phyloP scores from a whole-genome alignment of 441 rosid genomes.

The Gossypium davidsonii region DNA sequence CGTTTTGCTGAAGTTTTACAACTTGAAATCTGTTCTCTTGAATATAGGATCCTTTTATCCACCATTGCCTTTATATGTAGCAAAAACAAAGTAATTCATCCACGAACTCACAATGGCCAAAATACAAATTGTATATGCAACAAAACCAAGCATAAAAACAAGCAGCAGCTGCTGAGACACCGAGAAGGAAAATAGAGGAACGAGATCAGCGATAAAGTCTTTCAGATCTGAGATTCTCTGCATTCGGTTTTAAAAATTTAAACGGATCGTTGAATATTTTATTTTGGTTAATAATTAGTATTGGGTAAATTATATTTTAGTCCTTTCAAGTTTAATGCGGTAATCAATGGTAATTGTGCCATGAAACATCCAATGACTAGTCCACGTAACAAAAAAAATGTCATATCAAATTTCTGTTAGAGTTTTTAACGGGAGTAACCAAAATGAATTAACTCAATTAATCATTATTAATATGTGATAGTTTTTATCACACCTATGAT shows the following conservation, averaged over 20 bases:
- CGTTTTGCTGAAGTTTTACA: background rate
- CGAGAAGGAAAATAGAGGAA: background rate
- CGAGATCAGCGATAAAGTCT: slow-evolving; percentile 70
- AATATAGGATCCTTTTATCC: background rate
- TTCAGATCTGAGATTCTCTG: slow-evolving; percentile 92
- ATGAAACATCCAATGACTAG: no score
- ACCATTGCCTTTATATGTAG: background rate
- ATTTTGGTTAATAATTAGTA: no score
- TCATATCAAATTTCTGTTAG: no score
- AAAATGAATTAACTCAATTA: no score
- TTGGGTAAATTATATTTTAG: no score
- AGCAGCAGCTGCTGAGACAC: background rate
- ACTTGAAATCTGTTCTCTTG: background rate
- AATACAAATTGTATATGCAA: slow-evolving; percentile 9
- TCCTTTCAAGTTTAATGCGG: no score
- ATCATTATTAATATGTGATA: no score
- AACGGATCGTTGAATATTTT: no score
- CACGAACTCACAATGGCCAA: slow-evolving; percentile 4
- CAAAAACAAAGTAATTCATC: background rate
- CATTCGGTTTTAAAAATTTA: slow-evolving; percentile 34
- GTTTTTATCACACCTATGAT: no score
- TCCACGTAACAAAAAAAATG: no score
- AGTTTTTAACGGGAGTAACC: no score
- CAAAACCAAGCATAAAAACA: background rate
- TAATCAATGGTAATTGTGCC: no score